These are phyloP conservation scores for Epichloe coenophiala DNA, from an alignment of 2,329 filamentous ascomycete genomes.

Conservation along the genomic window DNA sequence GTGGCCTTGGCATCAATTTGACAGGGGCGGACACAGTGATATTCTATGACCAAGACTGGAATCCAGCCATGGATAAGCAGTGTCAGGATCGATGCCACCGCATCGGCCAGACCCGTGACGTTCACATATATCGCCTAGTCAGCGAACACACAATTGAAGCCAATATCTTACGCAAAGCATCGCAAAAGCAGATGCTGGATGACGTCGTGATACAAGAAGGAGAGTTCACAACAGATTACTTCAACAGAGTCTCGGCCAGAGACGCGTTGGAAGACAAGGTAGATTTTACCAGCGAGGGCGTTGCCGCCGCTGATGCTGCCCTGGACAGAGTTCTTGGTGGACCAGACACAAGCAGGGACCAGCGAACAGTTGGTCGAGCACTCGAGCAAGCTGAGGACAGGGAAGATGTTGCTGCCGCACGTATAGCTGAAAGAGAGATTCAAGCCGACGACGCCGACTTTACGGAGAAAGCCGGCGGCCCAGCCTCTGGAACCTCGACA, in stretches of 20 bases:
- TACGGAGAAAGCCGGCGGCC: constrained; percentile 44
- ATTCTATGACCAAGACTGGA: constrained; percentile 99
- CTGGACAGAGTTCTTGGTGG: constrained; percentile 75
- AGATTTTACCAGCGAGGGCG: constrained; percentile 33
- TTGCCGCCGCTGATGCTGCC: constrained; percentile 64
- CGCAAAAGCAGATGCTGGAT: constrained; percentile 94
- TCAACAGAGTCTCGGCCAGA: constrained; percentile 63
- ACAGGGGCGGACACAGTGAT: constrained; percentile 96
- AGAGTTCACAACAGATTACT: constrained; percentile 93
- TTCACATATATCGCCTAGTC: constrained; percentile 92
- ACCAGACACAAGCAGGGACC: constrained; percentile 45
- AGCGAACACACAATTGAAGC: constrained; percentile 94
- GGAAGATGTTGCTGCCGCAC: constrained; percentile 81
- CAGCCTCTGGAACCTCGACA: constrained; percentile 35
- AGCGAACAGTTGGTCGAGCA: constrained; percentile 51
- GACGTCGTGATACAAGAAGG: constrained; percentile 98
- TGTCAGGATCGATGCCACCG: constrained; percentile 96
- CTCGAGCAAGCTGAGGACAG: constrained; percentile 85
- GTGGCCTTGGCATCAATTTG: constrained; percentile 89
- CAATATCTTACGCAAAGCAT: constrained; percentile 91
- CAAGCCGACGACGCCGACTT: constrained; percentile 80
- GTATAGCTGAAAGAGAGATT: constrained; percentile 77
- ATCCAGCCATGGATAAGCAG: constrained; percentile 98
- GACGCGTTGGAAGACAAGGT: constrained; percentile 53
- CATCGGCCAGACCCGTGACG: constrained; percentile 93